Evolutionary conservation across 805 yeast species (phyloP).

Genomic region (Cyberlindnera saturnus): DNA sequence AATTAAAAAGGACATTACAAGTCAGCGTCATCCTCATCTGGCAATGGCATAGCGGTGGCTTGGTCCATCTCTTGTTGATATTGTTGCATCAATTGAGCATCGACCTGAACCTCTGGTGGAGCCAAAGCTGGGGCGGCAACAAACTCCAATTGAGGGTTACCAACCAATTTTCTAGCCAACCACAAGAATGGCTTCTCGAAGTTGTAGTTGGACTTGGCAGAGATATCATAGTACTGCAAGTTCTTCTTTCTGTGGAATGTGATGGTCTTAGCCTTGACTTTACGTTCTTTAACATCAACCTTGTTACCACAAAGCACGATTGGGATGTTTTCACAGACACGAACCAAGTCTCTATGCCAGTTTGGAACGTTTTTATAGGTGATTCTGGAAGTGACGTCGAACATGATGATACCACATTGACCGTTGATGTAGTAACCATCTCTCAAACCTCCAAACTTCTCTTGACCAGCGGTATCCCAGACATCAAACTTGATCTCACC

Average conservation of each 20-base stretch:
- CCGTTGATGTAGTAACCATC: constrained; percentile 99
- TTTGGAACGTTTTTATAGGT: constrained; percentile 99
- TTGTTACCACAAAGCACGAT: constrained; percentile 99
- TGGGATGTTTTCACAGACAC: constrained; percentile 99
- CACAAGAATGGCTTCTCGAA: constrained; percentile 99
- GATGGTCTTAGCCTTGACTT: constrained; percentile 99
- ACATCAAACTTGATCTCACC: constrained; percentile 99
- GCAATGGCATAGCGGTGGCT: constrained; percentile 99
- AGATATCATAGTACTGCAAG: constrained; percentile 98
- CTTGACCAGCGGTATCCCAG: constrained; percentile 99
- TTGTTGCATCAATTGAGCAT: constrained; percentile 92
- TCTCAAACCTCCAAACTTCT: constrained; percentile 98
- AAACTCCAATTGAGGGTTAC: constrained; percentile 96
- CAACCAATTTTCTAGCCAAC: constrained; percentile 98
- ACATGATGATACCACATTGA: constrained; percentile 99
- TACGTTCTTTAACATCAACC: constrained; percentile 99
- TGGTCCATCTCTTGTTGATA: constrained; percentile 99
- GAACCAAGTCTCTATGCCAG: constrained; percentile 99
- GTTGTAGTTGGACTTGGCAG: constrained; percentile 99
- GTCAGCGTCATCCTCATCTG: constrained; percentile 99
- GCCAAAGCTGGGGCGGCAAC: constrained; percentile 99
- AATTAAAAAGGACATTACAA: constrained; percentile 42
- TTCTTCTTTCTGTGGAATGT: constrained; percentile 99
- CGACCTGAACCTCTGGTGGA: constrained; percentile 99
- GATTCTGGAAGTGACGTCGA: constrained; percentile 98